Evolutionary conservation across 805 yeast genomes (phyloP), one percentile per base, ranked within the genome.

Genomic region (Spathaspora passalidarum): DNA sequence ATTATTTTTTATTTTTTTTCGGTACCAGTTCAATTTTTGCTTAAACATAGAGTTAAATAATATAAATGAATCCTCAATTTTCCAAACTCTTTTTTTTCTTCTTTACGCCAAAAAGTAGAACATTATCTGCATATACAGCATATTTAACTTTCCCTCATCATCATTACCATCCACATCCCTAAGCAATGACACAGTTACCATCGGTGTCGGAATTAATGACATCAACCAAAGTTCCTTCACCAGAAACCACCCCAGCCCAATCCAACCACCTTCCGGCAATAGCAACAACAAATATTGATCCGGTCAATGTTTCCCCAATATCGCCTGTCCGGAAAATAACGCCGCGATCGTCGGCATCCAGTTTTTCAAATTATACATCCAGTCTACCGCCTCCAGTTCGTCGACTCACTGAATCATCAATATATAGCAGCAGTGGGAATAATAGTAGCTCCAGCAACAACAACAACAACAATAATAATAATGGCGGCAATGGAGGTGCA

Each of bases 151-250:
- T 22, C n/a, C 34, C 34, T 29, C 16, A n/a, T n/a, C n/a, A n/a
- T 29, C 34, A 29, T 29, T 29, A n/a, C n/a, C n/a, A n/a, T n/a
- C 14, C 5, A 29, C 14, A 29, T n/a, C 14, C 16, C 20, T n/a
- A 9, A n/a, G 14, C 13, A 2, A 43, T 43, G 46, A 38, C 49
- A 13, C 63, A 56, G 49, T 55, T 59, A 44, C 63, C 63, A 26
- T 58, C 62, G 14, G 63, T 59, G 26, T 52, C 59, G 39, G 63
- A 59, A 44, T 50, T 59, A 40, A 55, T 59, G 55, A 56, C 55
- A 17, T 48, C 54, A 23, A 51, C 61, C 18, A 35, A 40, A 22
- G 39, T 36, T 19, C 22, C 22, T 36, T 29, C 34, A 29, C 39
- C n/a, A 42, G 38, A 22, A 46, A 43, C 38, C 41, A 46, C 26